Base-by-base conservation (phyloP, 78 protist species). In the Dictyostelium discoideum region DNA sequence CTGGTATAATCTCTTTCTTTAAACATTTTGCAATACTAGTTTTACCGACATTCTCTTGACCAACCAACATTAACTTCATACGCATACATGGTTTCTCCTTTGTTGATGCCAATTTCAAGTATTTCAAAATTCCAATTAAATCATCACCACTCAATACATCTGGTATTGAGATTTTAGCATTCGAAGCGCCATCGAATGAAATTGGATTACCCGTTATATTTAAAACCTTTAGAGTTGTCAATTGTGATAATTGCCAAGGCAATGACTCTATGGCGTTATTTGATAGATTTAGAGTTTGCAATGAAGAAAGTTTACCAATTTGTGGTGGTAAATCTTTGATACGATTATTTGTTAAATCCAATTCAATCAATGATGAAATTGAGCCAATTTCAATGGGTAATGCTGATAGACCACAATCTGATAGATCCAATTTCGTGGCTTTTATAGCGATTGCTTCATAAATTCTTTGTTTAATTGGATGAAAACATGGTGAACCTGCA, bases 31-130 rank as follows among this genome's bases (percentile, higher is more conserved):
- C 92, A 78, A 93, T 82, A 32, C 87, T 73, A 29, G 96, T 93
- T 73, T 93, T 93, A 14, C 96, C 96, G 0, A 93, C 96, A 24
- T 93, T 93, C 80, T 93, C 96, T 86, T 93, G 96, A 42, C 96
- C 96, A 0, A 93, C 96, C 84, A 93, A 60, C 96, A 93, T 93
- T 7, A 93, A 29, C 67, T 93, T 93, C 65, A 93, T 86, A 24
- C 96, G 24, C 85, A 83, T 87, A 60, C 96, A 93, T 44, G 96
- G 81, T 29, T 50, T 42, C 14, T 84, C 88, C 11, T 85, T 37
- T 8, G 65, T 50, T 16, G 80, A 24, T 6, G 88, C 73, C 13
- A 78, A 16, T 14, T 63, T 46, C 13, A 80, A 40, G 37, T 82
- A 82, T 24, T 78, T 82, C 3, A 90, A 44, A 7, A 90, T 18